phyloP scores from a whole-genome alignment of 2,329 filamentous ascomycete species.

The Fusarium protoensiforme region DNA sequence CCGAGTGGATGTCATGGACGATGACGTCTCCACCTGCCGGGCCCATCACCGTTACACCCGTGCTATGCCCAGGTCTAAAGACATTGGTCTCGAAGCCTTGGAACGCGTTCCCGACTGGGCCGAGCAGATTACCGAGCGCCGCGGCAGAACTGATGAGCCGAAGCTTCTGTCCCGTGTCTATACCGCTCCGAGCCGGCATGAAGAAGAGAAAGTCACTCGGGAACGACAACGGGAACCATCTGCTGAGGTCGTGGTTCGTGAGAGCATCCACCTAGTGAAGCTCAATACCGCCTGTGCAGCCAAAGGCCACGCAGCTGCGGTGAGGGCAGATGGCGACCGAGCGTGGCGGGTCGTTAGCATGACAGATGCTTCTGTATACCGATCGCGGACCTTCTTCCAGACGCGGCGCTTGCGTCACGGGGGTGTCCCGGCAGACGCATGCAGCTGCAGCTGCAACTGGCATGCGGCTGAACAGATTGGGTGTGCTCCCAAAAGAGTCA shows the following conservation, averaged over 20 bases:
- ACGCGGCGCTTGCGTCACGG: slow-evolving; percentile 37
- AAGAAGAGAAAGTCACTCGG: slow-evolving; percentile 70
- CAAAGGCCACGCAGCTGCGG: slow-evolving; percentile 72
- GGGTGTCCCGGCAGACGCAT: slow-evolving; percentile 42
- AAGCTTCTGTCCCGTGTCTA: slow-evolving; percentile 65
- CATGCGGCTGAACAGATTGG: slow-evolving; percentile 5
- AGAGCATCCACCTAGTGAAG: slow-evolving; percentile 66
- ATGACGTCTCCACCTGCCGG: slow-evolving; percentile 14
- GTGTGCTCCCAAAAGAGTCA: slow-evolving; percentile 15
- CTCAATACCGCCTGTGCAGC: slow-evolving; percentile 71
- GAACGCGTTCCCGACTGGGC: slow-evolving; percentile 30
- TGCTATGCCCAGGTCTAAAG: slow-evolving; percentile 30
- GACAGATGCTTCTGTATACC: slow-evolving; percentile 63
- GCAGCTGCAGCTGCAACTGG: background rate
- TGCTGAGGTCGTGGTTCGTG: slow-evolving; percentile 59
- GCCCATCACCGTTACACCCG: slow-evolving; percentile 32
- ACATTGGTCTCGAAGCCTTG: slow-evolving; percentile 39
- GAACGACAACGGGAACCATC: slow-evolving; percentile 66
- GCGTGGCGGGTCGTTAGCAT: slow-evolving; percentile 70
- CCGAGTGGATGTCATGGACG: slow-evolving; percentile 19
- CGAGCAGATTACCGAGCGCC: slow-evolving; percentile 42
- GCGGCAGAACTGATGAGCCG: slow-evolving; percentile 71
- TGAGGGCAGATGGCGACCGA: slow-evolving; percentile 75
- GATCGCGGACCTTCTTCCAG: slow-evolving; percentile 47
- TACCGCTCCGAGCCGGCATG: slow-evolving; percentile 61